A percentile compares a stretch with the other conserved stretches of the same genome.
phyloP scores from a whole-genome alignment of 1,284 basidiomycete species.

The Moesziomyces antarcticus region DNA sequence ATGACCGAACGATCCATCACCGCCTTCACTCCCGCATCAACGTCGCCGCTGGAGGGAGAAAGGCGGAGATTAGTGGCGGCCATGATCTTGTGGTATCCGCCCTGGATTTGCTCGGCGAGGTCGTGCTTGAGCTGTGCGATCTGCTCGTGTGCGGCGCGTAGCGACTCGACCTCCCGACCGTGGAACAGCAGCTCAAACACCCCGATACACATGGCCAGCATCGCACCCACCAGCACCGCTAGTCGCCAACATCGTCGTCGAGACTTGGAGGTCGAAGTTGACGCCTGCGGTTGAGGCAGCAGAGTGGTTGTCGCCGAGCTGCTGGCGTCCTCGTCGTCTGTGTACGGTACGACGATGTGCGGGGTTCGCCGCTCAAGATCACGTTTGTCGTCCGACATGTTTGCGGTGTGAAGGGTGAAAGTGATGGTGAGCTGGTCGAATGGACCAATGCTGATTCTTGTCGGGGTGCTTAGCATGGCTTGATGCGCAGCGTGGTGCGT shows the following conservation, averaged over 20 bases:
- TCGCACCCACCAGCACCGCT: slow-evolving; percentile 1
- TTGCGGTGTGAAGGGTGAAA: neutral
- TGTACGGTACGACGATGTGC: slow-evolving; percentile 22
- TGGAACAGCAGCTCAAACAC: slow-evolving; percentile 24
- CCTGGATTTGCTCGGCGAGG: slow-evolving; percentile 5
- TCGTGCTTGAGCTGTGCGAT: slow-evolving; percentile 12
- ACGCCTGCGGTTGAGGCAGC: slow-evolving; percentile 2
- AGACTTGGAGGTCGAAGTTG: neutral
- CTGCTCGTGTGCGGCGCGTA: slow-evolving; percentile 10
- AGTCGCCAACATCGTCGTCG: slow-evolving; percentile 7
- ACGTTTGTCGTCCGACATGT: slow-evolving; percentile 5
- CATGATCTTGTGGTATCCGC: slow-evolving; percentile 11
- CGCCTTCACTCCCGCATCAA: neutral
- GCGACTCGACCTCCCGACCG: slow-evolving; percentile 27
- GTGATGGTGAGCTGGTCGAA: neutral
- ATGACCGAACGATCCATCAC: slow-evolving; percentile 23
- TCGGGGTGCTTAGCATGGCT: neutral
- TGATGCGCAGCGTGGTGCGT: neutral
- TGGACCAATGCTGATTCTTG: neutral
- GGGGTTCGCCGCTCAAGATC: neutral
- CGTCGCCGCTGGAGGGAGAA: neutral
- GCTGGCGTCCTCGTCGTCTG: slow-evolving; percentile 15
- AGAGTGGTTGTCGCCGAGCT: slow-evolving; percentile 4
- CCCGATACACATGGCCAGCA: slow-evolving; percentile 16
- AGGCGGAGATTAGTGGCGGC: neutral